Evolutionary conservation across 1,284 basidiomycete genomes (phyloP).

Genomic region (Trametes sp.): DNA sequence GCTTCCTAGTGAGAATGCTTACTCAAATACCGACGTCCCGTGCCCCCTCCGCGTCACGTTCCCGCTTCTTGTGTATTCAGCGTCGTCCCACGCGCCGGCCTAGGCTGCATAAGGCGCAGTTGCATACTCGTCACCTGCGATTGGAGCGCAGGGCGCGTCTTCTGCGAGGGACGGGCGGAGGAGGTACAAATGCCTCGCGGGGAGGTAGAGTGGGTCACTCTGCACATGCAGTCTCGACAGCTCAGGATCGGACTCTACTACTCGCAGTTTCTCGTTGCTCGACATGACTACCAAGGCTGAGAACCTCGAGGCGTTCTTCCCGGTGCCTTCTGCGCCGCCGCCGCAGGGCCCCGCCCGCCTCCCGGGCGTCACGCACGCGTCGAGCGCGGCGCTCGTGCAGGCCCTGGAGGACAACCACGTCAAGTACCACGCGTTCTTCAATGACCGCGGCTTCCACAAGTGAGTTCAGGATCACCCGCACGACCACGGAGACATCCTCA

Average conservation of each 20-base stretch:
- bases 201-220: background rate
- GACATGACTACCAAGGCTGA: background rate
- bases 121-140: background rate
- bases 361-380: slow-evolving; percentile 57
- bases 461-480: slow-evolving; percentile 27
- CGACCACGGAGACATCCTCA: background rate
- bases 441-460: slow-evolving; percentile 67
- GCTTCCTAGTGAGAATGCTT: slow-evolving; percentile 21
- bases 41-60: background rate
- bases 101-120: slow-evolving; percentile 10
- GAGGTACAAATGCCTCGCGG: background rate
- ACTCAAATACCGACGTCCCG: slow-evolving; percentile 1
- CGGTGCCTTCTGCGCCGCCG: slow-evolving; percentile 23
- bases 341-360: slow-evolving; percentile 41
- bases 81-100: slow-evolving; percentile 1
- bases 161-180: background rate
- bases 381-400: slow-evolving; percentile 51
- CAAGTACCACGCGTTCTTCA: slow-evolving; percentile 68
- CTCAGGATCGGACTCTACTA: too few species aligned
- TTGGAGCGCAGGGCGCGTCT: background rate
- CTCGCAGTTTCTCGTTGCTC: background rate
- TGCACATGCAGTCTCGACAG: too few species aligned
- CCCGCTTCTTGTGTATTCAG: background rate
- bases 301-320: slow-evolving; percentile 32
- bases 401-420: slow-evolving; percentile 64